A percentile compares a stretch with the other conserved stretches of the same genome.
Conservation (phyloP, 202 grass and related monocot species). For the Panicum virgatum region DNA sequence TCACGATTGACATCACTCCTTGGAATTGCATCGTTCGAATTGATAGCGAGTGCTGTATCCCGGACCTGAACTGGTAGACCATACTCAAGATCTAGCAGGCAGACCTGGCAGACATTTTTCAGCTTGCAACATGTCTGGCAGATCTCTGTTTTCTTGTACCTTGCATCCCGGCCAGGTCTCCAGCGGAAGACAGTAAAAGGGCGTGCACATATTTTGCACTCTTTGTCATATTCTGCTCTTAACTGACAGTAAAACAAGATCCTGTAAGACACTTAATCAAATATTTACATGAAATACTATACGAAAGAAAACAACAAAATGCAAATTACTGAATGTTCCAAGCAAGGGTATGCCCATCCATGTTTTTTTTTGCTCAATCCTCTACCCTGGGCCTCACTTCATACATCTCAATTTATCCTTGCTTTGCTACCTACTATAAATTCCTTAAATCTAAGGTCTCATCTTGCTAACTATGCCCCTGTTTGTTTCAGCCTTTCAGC, state of each 20-base stretch:
- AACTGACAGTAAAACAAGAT: slow-evolving; percentile 50
- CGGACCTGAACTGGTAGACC: slow-evolving; percentile 92
- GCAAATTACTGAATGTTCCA: neutral
- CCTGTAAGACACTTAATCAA: neutral
- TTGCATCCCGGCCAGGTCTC: slow-evolving; percentile 91
- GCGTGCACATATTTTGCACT: slow-evolving; percentile 95
- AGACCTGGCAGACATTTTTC: slow-evolving; percentile 98
- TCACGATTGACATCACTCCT: slow-evolving; percentile 96
- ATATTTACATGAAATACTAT: neutral
- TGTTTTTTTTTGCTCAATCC: neutral
- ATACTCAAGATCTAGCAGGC: slow-evolving; percentile 96
- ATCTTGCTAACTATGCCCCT: neutral
- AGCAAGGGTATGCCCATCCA: neutral
- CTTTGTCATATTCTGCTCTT: slow-evolving; percentile 90
- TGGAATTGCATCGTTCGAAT: slow-evolving; percentile 90
- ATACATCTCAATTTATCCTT: neutral
- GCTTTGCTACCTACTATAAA: neutral
- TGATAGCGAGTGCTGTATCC: slow-evolving; percentile 81
- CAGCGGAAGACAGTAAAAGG: slow-evolving; percentile 97
- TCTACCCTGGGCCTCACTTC: neutral
- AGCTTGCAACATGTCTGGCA: slow-evolving; percentile 95
- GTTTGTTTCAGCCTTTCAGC: neutral
- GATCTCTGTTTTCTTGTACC: slow-evolving; percentile 99
- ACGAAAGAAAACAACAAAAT: slow-evolving; percentile 19
- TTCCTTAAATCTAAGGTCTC: slow-evolving; percentile 1